phyloP scores from a whole-genome alignment of 495 filamentous ascomycete genomes.

The Astrocystis sublimbata region DNA sequence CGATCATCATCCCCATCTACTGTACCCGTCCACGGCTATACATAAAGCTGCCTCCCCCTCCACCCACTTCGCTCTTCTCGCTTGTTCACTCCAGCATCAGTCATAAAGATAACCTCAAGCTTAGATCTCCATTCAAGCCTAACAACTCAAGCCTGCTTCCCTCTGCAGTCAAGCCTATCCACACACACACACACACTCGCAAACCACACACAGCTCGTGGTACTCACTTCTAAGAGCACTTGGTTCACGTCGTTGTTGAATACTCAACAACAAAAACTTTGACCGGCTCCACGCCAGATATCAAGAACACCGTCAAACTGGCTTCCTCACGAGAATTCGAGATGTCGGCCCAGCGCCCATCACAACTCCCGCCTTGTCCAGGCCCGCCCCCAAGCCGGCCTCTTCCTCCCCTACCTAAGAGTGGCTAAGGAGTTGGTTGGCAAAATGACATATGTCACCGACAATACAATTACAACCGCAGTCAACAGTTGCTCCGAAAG shows the following conservation, averaged over 20 bases:
- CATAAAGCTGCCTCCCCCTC: constrained; percentile 47
- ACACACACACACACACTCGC: not conserved
- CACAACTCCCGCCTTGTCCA: constrained; percentile 78
- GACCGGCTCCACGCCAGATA: constrained; percentile 9
- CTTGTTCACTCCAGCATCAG: constrained; percentile 31
- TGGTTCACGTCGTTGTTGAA: not conserved
- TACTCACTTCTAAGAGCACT: not conserved
- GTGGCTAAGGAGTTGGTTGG: constrained; percentile 41
- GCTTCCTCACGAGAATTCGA: constrained; percentile 48
- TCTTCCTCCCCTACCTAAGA: constrained; percentile 79
- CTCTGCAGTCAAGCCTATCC: not conserved
- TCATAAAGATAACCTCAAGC: constrained; percentile 28
- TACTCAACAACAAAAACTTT: not conserved
- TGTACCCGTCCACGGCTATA: constrained; percentile 36
- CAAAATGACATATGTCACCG: constrained; percentile 28
- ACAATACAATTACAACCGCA: constrained; percentile 2
- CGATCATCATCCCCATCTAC: constrained; percentile 20
- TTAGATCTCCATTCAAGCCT: constrained; percentile 17
- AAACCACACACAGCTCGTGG: not conserved
- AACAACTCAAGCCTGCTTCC: not conserved
- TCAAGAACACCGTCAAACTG: constrained; percentile 51
- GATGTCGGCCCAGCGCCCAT: constrained; percentile 57
- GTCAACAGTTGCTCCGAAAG: constrained; percentile 14
- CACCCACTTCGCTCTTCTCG: constrained; percentile 18
- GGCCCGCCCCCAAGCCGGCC: constrained; percentile 81